Conservation (phyloP, 139 green algal species). For the Chlamydomonas applanata region DNA sequence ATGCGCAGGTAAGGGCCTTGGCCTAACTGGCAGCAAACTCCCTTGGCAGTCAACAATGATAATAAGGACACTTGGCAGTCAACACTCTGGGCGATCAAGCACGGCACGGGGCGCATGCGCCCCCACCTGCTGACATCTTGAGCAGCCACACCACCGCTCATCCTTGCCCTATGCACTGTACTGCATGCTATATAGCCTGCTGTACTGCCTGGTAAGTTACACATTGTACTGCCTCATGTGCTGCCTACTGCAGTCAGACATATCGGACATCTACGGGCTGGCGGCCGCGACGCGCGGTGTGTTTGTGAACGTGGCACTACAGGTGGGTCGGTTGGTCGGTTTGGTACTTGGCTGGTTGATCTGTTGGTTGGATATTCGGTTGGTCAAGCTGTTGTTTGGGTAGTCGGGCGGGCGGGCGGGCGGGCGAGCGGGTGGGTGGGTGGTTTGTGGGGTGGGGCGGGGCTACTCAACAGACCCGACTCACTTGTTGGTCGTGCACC, state of each 20-base stretch:
- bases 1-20: constrained; percentile 66
- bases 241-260: constrained; percentile 66
- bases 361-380: neutral
- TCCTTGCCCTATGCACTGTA: too few relatives aligned
- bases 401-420: neutral
- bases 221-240: too few relatives aligned
- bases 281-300: constrained; percentile 74
- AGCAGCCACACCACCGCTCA: too few relatives aligned
- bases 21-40: too few relatives aligned
- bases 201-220: too few relatives aligned
- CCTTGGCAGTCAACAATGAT: too few relatives aligned
- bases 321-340: constrained; percentile 6
- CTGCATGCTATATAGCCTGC: neutral
- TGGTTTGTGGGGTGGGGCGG: neutral
- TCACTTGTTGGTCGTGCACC: too few relatives aligned
- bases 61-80: too few relatives aligned
- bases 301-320: constrained; percentile 60
- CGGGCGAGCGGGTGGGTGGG: neutral
- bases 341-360: neutral
- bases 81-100: too few relatives aligned
- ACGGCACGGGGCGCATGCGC: too few relatives aligned
- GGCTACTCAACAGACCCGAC: neutral
- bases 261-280: constrained; percentile 93
- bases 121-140: too few relatives aligned
- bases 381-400: neutral